Conservation (phyloP, 2,329 filamentous ascomycete genomes). For the Ilyonectria sp. region DNA sequence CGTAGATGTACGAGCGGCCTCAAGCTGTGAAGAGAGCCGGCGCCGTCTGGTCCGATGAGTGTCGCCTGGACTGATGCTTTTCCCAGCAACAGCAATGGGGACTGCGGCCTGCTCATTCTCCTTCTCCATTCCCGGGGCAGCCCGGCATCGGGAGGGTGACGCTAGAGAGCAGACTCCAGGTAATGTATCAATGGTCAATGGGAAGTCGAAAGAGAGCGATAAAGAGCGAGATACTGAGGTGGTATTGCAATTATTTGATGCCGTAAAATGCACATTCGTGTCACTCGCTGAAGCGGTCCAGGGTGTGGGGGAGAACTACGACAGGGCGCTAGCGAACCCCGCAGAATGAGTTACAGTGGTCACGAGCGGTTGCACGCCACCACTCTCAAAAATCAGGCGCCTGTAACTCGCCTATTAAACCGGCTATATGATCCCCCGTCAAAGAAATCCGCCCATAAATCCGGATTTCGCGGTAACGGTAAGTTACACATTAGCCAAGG, state of each 20-base stretch:
- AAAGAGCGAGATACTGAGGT: not conserved
- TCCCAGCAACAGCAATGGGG: not conserved
- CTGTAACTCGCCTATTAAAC: slow-evolving; percentile 7
- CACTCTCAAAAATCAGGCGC: not conserved
- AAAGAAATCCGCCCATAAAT: not conserved
- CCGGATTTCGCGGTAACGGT: not conserved
- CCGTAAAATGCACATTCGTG: not conserved
- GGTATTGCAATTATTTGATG: not conserved
- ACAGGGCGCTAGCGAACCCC: not conserved
- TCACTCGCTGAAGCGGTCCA: not conserved
- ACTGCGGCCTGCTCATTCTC: slow-evolving; percentile 2
- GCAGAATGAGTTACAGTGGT: not conserved
- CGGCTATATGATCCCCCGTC: not conserved
- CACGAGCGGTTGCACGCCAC: not conserved
- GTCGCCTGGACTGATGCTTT: slow-evolving; percentile 5
- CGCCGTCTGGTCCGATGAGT: slow-evolving; percentile 22
- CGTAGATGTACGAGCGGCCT: slow-evolving; percentile 26
- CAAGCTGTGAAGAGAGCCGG: slow-evolving; percentile 21
- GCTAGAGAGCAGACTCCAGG: not conserved
- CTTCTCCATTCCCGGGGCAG: not conserved
- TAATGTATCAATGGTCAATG: not conserved
- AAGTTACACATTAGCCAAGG: not conserved
- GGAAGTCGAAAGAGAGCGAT: not conserved
- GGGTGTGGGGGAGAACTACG: not conserved
- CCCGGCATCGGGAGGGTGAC: not conserved